phyloP scores from a whole-genome alignment of 169 alveolate genomes.

The Plasmodium vivax region DNA sequence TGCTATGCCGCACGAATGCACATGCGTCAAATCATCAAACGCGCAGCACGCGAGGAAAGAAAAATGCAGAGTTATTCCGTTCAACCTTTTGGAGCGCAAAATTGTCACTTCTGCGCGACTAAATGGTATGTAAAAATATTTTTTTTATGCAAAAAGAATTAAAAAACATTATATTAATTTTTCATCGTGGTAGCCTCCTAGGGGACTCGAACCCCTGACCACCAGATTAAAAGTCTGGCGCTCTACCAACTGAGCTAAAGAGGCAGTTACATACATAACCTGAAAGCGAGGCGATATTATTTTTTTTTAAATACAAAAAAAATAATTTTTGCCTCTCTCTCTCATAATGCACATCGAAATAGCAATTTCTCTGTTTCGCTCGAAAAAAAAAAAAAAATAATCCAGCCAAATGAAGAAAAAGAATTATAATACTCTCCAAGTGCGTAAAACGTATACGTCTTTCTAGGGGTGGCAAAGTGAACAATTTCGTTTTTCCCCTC shows the following conservation, averaged over 20 bases:
- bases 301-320: neutral
- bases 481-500: neutral
- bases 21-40: neutral
- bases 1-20: neutral
- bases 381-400: too few species aligned
- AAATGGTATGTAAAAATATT: neutral
- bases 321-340: too few species aligned
- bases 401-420: neutral
- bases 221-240: constrained; percentile 99
- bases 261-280: constrained; percentile 82
- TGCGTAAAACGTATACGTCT: neutral
- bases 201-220: constrained; percentile 99
- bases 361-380: constrained; percentile 52
- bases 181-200: constrained; percentile 88
- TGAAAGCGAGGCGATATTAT: neutral
- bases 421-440: neutral
- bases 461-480: neutral
- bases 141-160: neutral
- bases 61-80: neutral
- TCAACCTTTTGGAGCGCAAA: neutral
- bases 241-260: constrained; percentile 99
- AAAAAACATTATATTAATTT: neutral
- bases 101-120: neutral
- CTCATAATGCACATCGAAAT: neutral
- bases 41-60: neutral